A percentile compares a stretch with the other conserved stretches of the same genome.
Conservation (phyloP, 2,329 filamentous ascomycete species). For the Didymella segeticola region DNA sequence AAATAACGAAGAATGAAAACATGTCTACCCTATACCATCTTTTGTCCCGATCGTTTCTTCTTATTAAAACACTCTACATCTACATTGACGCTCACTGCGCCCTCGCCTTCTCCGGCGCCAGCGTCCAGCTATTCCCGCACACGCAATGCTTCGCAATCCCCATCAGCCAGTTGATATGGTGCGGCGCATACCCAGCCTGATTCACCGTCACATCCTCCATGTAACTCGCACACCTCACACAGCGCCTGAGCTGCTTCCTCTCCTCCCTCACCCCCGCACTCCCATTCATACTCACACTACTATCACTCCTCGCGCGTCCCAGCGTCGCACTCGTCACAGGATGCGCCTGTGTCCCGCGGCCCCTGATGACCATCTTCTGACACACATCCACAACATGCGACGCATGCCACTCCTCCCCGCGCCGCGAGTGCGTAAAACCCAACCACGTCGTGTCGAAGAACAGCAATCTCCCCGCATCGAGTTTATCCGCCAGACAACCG, state of each 20-base stretch:
- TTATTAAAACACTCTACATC: not conserved
- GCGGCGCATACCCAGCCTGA: constrained; percentile 36
- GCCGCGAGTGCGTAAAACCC: constrained; percentile 66
- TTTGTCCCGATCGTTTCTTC: not conserved
- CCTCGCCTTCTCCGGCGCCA: constrained; percentile 35
- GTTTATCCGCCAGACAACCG: constrained; percentile 61
- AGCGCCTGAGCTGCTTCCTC: constrained; percentile 42
- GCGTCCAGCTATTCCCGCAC: constrained; percentile 48
- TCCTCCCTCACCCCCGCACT: constrained; percentile 2
- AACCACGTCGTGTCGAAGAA: constrained; percentile 75
- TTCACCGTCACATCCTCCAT: constrained; percentile 54
- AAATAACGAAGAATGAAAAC: constrained; percentile 29
- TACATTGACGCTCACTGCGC: constrained; percentile 1
- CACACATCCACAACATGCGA: constrained; percentile 65
- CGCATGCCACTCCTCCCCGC: constrained; percentile 66
- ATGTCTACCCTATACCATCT: constrained; percentile 3
- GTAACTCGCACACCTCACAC: constrained; percentile 54
- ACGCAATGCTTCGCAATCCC: constrained; percentile 50
- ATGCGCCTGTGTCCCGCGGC: constrained; percentile 34
- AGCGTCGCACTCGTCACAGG: constrained; percentile 14
- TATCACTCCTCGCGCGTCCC: constrained; percentile 31
- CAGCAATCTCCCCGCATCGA: constrained; percentile 73
- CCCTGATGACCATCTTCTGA: constrained; percentile 57
- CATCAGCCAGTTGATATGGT: constrained; percentile 45
- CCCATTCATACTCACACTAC: constrained; percentile 19